These are phyloP conservation scores for Boletus fagicola DNA, from an alignment of 768 basidiomycete species.

Conservation along the genomic window DNA sequence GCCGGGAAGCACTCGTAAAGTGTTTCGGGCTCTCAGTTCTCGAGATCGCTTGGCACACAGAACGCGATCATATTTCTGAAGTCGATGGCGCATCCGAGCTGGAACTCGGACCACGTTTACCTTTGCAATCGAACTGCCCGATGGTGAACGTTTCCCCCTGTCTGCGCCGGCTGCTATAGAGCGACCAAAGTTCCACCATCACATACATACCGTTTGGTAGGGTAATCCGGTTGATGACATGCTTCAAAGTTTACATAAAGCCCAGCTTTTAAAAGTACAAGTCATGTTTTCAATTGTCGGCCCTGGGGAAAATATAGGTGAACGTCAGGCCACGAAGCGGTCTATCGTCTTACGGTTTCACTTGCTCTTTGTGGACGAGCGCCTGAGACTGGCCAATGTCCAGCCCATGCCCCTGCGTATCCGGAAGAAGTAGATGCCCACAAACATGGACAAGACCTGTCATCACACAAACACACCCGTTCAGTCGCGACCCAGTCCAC, in stretches of 20 bases:
- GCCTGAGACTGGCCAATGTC: neutral
- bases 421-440: neutral
- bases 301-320: too few relatives aligned
- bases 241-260: too few relatives aligned
- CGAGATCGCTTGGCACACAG: conserved; percentile 40
- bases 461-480: neutral
- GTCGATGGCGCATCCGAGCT: conserved; percentile 15
- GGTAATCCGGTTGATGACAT: too few relatives aligned
- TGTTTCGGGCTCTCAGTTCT: conserved; percentile 22
- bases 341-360: neutral
- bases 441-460: neutral
- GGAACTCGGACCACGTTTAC: too few relatives aligned
- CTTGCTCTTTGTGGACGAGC: neutral
- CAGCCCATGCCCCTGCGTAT: neutral
- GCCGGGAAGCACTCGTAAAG: conserved; percentile 24
- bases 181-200: too few relatives aligned
- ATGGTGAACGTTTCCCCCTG: too few relatives aligned
- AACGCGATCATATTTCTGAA: conserved; percentile 44
- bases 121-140: too few relatives aligned
- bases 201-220: too few relatives aligned
- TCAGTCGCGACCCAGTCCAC: neutral
- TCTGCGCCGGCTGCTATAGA: too few relatives aligned
- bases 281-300: too few relatives aligned
- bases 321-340: too few relatives aligned
- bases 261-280: too few relatives aligned